Percentiles rank a stretch among this genome's conserved stretches.
phyloP scores from a whole-genome alignment of 2,329 filamentous ascomycete species.

The Trichoderma afroharzianum region DNA sequence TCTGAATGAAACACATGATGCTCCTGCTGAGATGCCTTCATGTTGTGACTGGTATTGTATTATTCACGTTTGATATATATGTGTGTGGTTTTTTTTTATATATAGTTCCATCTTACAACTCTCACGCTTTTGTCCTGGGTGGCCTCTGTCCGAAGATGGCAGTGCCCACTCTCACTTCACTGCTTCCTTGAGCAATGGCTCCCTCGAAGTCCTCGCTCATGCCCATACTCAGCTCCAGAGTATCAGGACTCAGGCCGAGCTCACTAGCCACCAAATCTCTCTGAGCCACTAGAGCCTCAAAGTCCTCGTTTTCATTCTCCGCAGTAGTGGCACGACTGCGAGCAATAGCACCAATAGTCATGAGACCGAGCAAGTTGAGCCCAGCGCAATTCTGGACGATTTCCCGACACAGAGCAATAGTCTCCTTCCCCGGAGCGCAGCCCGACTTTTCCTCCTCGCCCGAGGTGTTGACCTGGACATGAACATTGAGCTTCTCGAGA shows the following conservation, averaged over 20 bases:
- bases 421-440: slow-evolving; percentile 62
- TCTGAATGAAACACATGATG: background rate
- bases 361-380: slow-evolving; percentile 74
- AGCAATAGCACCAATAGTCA: slow-evolving; percentile 97
- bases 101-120: background rate
- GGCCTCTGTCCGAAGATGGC: slow-evolving; percentile 89
- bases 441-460: slow-evolving; percentile 85
- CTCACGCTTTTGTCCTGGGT: slow-evolving; percentile 58
- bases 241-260: slow-evolving; percentile 41
- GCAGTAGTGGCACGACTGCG: slow-evolving; percentile 68
- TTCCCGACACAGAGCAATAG: slow-evolving; percentile 62
- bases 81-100: background rate
- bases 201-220: slow-evolving; percentile 97
- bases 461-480: slow-evolving; percentile 94
- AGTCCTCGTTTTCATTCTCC: slow-evolving; percentile 90
- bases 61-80: background rate
- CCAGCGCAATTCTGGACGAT: slow-evolving; percentile 69
- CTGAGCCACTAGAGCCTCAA: slow-evolving; percentile 63
- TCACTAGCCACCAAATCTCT: slow-evolving; percentile 64
- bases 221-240: slow-evolving; percentile 92
- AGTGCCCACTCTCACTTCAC: slow-evolving; percentile 87
- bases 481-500: slow-evolving; percentile 59
- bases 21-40: background rate
- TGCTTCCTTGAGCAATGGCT: slow-evolving; percentile 77
- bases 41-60: background rate